phyloP scores from a whole-genome alignment of 2,329 filamentous ascomycete genomes.

The Penicillium digitatum region DNA sequence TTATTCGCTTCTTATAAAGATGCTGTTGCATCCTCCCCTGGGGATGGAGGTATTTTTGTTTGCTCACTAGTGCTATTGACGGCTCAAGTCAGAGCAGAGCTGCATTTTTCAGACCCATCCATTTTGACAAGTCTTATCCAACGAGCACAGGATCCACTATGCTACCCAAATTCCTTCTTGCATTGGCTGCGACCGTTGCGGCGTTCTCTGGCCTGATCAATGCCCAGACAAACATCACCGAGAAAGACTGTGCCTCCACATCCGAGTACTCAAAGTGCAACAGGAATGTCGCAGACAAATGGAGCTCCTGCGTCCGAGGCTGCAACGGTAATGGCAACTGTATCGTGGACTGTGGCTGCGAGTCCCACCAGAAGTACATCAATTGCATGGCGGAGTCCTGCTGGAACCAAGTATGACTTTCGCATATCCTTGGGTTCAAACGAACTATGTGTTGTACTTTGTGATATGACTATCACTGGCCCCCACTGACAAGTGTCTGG shows the following conservation, averaged over 20 bases:
- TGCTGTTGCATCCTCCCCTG: background rate
- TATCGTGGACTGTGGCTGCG: conserved; percentile 23
- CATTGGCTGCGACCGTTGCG: conserved; percentile 9
- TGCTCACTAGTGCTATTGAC: background rate
- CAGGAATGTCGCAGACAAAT: conserved; percentile 17
- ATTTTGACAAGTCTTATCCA: background rate
- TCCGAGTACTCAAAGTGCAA: conserved; percentile 21
- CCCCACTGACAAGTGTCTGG: background rate
- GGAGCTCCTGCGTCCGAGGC: conserved; percentile 17
- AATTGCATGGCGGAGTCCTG: conserved; percentile 40
- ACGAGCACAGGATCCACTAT: conserved; percentile 4
- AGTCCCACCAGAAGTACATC: conserved; percentile 26
- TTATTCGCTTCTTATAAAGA: conserved; percentile 2
- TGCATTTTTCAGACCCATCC: background rate
- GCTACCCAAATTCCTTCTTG: conserved; percentile 16
- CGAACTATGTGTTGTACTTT: too few species aligned
- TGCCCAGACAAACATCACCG: conserved; percentile 26
- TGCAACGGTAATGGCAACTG: conserved; percentile 23
- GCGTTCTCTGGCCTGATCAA: conserved; percentile 10
- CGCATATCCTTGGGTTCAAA: background rate
- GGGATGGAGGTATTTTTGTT: background rate
- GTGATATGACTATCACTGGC: background rate
- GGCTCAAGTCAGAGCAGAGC: background rate
- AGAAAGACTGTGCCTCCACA: conserved; percentile 18
- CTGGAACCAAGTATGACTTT: conserved; percentile 36